Evolutionary conservation across 2,329 filamentous ascomycete genomes (phyloP).

Genomic region (Zymoseptoria pseudotritici): DNA sequence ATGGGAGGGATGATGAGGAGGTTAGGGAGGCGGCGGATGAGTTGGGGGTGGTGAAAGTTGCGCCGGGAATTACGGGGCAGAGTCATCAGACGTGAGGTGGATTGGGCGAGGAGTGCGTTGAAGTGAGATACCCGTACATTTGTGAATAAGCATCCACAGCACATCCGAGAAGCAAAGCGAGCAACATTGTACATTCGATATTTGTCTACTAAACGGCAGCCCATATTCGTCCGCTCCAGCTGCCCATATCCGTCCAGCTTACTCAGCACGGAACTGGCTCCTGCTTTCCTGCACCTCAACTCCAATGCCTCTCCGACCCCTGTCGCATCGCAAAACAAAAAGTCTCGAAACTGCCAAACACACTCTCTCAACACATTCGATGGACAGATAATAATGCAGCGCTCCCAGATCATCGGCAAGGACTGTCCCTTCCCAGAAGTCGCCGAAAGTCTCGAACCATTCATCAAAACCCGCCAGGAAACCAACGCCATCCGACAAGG

Average conservation of each 20-base stretch:
- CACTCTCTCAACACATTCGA: no score
- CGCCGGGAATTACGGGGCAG: neutral
- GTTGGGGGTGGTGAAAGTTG: conserved; percentile 5
- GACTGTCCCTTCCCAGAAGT: conserved; percentile 25
- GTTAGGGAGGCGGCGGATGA: conserved; percentile 2
- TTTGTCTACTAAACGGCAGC: no score
- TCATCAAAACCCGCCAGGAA: conserved; percentile 25
- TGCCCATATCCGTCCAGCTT: neutral
- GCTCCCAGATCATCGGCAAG: neutral
- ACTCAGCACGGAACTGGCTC: neutral
- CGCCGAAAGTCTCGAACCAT: conserved; percentile 23
- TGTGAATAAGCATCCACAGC: neutral
- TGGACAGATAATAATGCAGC: neutral
- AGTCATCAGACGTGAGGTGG: conserved; percentile 2
- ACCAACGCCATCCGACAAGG: conserved; percentile 20
- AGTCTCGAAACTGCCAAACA: neutral
- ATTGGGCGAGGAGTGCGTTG: neutral
- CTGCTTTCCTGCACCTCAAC: neutral
- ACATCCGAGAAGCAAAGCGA: neutral
- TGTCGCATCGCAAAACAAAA: no score
- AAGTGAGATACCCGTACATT: neutral
- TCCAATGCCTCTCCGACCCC: neutral
- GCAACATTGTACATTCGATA: neutral
- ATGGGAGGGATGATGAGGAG: neutral
- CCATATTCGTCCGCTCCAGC: no score